Base-by-base conservation (phyloP, 208 protist species). In the Leishmania martiniquensis region DNA sequence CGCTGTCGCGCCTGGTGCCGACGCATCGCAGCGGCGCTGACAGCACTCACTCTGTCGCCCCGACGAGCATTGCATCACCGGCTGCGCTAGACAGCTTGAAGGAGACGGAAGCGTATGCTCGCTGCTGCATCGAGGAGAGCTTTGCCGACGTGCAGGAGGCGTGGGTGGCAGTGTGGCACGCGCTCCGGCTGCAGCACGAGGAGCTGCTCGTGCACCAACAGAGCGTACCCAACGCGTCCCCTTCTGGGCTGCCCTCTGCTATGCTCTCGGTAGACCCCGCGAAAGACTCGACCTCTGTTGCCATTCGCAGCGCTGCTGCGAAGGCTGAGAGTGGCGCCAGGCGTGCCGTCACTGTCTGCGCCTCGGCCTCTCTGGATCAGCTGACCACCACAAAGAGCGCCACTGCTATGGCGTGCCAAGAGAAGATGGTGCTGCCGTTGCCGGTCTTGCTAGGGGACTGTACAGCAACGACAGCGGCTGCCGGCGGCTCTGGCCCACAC, bases 111-210 rank as follows among this genome's bases (percentile, higher is more conserved):
- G 20, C 67, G 65, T 72, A 60, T 70, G 72, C 73, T 12, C 59
- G 79, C 13, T 49, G 37, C 45, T 76, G 67, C 67, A 70, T 83
- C 59, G 54, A 47, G 4, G 79, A 75, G 65, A 78, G 66, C 47
- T 72, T 59, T 3, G 29, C 22, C 20, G 73, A 59, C 22, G 79
- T 74, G 52, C 37, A 42, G 73, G 79, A 69, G 52, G 76, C 79
- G 66, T 70, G 72, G 73, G 20, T 42, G 57, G 51, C 74, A 2
- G 68, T 78, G 39, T 75, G 67, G 67, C 32, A 49, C 15, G 45
- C 74, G 68, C 57, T 83, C 6, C 20, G 12, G 4, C 4, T 34
- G 25, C 68, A 57, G 49, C 68, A 57, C 29, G 29, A n/a, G 44
- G 47, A 42, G 32, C 68, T 20, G 68, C 68, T 5, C 10, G 15